Base-by-base conservation (phyloP, 1,284 basidiomycete species). In the Earliella scabrosa region DNA sequence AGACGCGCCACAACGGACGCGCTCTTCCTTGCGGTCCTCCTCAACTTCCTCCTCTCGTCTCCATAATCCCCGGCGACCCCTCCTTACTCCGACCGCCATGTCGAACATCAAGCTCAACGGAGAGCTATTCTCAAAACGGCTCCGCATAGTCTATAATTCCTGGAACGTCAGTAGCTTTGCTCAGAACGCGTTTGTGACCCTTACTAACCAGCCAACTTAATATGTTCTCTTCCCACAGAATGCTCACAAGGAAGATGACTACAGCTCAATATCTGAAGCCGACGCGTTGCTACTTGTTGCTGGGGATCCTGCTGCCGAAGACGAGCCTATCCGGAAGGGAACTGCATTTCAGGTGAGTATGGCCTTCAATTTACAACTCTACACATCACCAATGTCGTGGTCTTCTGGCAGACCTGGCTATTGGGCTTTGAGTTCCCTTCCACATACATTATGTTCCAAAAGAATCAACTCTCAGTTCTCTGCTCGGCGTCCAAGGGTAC, bases 381-480 rank as follows among this genome's bases (percentile, higher is more conserved):
- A 16, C 16, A 11, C n/a, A 18, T 9, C 14, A 44, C 48, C 59
- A 60, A 66, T 48, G 71, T n/a, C 64, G 61, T 56, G 50, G 47
- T 44, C 18, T 18, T 39, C 63, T 38, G 43, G 39, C 61, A 97
- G 94, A 95, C 93, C 65, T 98, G 94, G 91, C 80, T 98, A 9
- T 82, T 98, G 31, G 97, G 95, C 23, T 98, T 95, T 73, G 97
- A 98, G 73, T 98, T 98, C 69, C 96, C 96, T 0, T 95, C 94
- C 0, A 98, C 96, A 0, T 79, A 98, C 40, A 84, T 96, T 54
- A 75, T 97, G 32, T 90, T 98, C 64, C 82, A 89, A 63, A 87
- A 88, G 65, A 78, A 87, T 50, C 89, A 85, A 66, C 75, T 98
- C 27, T 82, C 79, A 27, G 90, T 98, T 54, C 77, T 98, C 38